Base-by-base conservation (phyloP, 805 yeast genomes). In the Vanderwaltozyma polyspora region DNA sequence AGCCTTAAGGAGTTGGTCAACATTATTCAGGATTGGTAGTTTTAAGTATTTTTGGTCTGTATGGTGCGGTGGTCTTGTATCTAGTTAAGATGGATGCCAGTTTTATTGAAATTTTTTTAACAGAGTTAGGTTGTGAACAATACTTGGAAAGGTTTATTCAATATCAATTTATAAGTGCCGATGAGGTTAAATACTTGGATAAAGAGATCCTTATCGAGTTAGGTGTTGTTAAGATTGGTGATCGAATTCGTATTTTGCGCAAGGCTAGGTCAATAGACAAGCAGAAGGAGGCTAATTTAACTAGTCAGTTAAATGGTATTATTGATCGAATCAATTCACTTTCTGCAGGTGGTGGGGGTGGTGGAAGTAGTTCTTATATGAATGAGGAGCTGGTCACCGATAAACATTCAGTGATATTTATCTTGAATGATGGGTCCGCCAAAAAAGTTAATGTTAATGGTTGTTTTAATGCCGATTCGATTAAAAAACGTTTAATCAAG, bases 171-270 rank as follows among this genome's bases (percentile, higher is more conserved):
- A 44, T 51, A 13, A 32, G 42, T 1, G 44, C 37, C 18, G 52
- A 50, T 1, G 48, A 52, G 5, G 27, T 64, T 8, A 49, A 47
- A 13, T 55, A 43, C 32, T 23, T 65, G n/a, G 94, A 83, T 47
- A 64, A 69, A 28, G 64, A 59, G 6, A 72, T 85, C 1, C 66
- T 89, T 36, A 71, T 68, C 31, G 91, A 79, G 37, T 52, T 91
- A 9, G 94, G 95, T 0, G 57, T 89, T 9, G 42, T 47, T n/a
- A 79, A 74, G 43, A 72, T 89, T 12, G 96, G 97, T 1, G 97
- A 91, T 54, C 63, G 95, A 19, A 63, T 89, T 15, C 64, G 79
- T 19, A 57, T 89, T 9, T 73, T 78, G 46, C 62, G 72, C 12
- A 76, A 79, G 15, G 64, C 82, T 3, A 62, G 68, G 21, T 29